These are phyloP conservation scores for Comarum palustre DNA, from an alignment of 306 rosid genomes.

Conservation along the genomic window DNA sequence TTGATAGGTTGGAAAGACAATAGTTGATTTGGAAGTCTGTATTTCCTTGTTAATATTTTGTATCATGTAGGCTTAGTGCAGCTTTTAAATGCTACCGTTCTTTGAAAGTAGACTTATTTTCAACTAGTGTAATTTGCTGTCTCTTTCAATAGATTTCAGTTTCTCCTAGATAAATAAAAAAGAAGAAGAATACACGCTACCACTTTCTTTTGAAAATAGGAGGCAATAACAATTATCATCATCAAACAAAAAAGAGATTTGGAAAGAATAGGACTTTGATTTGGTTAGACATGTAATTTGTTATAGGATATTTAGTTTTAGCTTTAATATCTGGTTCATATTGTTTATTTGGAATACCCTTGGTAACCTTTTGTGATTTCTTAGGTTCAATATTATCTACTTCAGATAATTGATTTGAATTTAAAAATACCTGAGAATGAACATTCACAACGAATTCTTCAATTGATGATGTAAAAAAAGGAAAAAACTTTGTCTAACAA, in stretches of 20 bases:
- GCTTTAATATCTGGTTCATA: too few species aligned
- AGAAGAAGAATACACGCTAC: not conserved
- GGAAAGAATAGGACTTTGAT: not conserved
- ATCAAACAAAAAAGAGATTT: conserved; percentile 7
- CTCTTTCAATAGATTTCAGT: not conserved
- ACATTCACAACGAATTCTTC: too few species aligned
- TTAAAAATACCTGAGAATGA: too few species aligned
- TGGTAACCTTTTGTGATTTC: too few species aligned
- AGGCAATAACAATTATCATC: not conserved
- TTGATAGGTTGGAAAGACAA: not conserved
- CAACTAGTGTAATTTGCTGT: not conserved
- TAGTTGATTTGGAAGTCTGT: not conserved
- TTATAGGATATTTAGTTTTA: too few species aligned
- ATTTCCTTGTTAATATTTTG: not conserved
- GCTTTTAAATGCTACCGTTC: not conserved
- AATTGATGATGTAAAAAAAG: too few species aligned
- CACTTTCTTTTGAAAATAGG: not conserved
- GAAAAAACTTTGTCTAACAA: too few species aligned
- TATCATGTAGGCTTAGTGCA: not conserved
- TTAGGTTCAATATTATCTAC: too few species aligned
- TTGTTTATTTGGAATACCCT: too few species aligned
- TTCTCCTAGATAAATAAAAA: not conserved
- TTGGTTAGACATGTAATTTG: too few species aligned
- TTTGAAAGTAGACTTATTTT: not conserved
- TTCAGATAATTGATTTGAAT: too few species aligned